A percentile compares a stretch with the other conserved stretches of the same genome.
phyloP scores from a whole-genome alignment of 768 basidiomycete genomes.

The Strobilomyces echinocephalus region DNA sequence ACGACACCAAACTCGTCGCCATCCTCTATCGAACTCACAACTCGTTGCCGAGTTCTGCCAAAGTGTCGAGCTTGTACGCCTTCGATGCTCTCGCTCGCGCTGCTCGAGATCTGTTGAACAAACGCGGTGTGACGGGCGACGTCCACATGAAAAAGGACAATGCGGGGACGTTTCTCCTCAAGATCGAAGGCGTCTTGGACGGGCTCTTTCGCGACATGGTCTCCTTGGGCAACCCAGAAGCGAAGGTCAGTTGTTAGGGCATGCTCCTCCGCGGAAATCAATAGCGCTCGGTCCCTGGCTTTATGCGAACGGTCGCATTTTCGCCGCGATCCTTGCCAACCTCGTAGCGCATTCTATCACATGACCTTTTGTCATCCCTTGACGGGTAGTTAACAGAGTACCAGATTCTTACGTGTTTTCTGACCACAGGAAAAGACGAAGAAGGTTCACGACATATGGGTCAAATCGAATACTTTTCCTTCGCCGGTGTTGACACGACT shows the following conservation, averaged over 20 bases:
- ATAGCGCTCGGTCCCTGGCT: slow-evolving; percentile 4
- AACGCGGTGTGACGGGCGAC: slow-evolving; percentile 57
- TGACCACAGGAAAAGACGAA: slow-evolving; percentile 84
- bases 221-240: slow-evolving; percentile 56
- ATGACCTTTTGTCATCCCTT: slow-evolving; percentile 17
- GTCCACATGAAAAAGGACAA: slow-evolving; percentile 57
- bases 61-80: slow-evolving; percentile 86
- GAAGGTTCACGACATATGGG: slow-evolving; percentile 98
- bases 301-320: slow-evolving; percentile 7
- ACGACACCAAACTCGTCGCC: slow-evolving; percentile 84
- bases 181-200: slow-evolving; percentile 87
- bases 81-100: slow-evolving; percentile 92
- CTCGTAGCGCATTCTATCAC: slow-evolving; percentile 27
- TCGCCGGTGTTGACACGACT: slow-evolving; percentile 67
- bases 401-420: slow-evolving; percentile 32
- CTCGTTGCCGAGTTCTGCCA: slow-evolving; percentile 58
- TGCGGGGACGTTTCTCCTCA: slow-evolving; percentile 78
- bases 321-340: slow-evolving; percentile 4
- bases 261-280: slow-evolving; percentile 5
- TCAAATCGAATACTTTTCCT: slow-evolving; percentile 86
- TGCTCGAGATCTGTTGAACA: slow-evolving; percentile 63
- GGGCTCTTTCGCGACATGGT: slow-evolving; percentile 86
- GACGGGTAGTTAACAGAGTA: slow-evolving; percentile 41
- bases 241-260: slow-evolving; percentile 68
- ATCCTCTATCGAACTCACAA: slow-evolving; percentile 87